phyloP scores from a whole-genome alignment of 345 rosid genomes.

The Pistacia integerrima region DNA sequence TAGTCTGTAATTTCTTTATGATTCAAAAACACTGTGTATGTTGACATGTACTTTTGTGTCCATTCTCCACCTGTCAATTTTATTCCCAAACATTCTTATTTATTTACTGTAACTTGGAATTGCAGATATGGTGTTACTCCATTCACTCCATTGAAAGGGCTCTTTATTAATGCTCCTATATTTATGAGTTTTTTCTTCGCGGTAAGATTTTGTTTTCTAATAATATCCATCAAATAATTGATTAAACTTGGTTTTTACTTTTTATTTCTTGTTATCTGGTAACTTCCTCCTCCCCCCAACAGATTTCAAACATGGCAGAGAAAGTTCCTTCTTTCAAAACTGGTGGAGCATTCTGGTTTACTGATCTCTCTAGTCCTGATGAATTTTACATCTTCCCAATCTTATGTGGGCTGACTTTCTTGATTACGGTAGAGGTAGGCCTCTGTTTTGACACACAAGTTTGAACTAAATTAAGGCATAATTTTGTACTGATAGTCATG shows the following conservation, averaged over 20 bases:
- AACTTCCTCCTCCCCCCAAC: slow-evolving; percentile 12
- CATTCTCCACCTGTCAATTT: not conserved
- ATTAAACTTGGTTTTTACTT: not conserved
- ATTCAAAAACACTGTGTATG: not conserved
- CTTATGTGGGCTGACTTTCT: slow-evolving; percentile 64
- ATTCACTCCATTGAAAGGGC: slow-evolving; percentile 79
- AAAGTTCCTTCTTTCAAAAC: slow-evolving; percentile 81
- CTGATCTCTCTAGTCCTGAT: slow-evolving; percentile 75
- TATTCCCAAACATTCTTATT: slow-evolving; percentile 7
- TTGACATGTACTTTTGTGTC: not conserved
- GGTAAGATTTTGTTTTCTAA: slow-evolving; percentile 47
- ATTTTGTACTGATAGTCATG: not conserved
- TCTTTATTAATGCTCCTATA: slow-evolving; percentile 75
- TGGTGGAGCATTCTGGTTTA: slow-evolving; percentile 87
- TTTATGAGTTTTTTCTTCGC: slow-evolving; percentile 82
- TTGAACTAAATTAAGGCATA: not conserved
- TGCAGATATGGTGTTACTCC: slow-evolving; percentile 84
- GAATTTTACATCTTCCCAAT: slow-evolving; percentile 69
- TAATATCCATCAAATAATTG: not conserved
- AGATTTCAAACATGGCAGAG: slow-evolving; percentile 86
- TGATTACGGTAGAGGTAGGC: slow-evolving; percentile 82
- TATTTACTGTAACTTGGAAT: slow-evolving; percentile 20
- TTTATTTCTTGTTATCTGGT: not conserved
- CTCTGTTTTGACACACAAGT: slow-evolving; percentile 1
- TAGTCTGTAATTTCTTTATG: not conserved